Evolutionary conservation across 306 rosid species (phyloP).

Genomic region (Styphnolobium japonicum): DNA sequence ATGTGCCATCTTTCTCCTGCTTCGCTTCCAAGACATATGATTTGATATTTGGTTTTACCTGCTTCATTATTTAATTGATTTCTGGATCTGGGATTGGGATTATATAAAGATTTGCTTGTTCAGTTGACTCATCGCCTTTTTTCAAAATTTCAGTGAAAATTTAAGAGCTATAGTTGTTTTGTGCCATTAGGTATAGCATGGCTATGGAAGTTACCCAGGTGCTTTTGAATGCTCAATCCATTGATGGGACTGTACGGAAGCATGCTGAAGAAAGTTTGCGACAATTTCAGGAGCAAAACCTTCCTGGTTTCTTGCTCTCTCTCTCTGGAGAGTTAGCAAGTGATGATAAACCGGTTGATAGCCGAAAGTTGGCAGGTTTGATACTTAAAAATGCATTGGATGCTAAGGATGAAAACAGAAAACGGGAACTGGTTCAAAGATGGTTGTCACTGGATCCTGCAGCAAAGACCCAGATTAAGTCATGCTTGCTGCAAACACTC

Average conservation of each 20-base stretch:
- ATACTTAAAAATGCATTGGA: constrained; percentile 88
- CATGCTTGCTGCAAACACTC: constrained; percentile 70
- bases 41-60: not conserved
- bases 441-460: constrained; percentile 71
- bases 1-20: not conserved
- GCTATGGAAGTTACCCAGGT: constrained; percentile 86
- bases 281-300: constrained; percentile 94
- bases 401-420: constrained; percentile 83
- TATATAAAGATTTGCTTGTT: not conserved
- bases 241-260: constrained; percentile 72
- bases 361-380: constrained; percentile 89
- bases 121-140: not conserved
- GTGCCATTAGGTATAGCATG: constrained; percentile 37
- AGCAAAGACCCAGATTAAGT: constrained; percentile 67
- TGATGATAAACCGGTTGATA: constrained; percentile 83
- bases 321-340: constrained; percentile 75
- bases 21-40: not conserved
- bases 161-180: constrained; percentile 22
- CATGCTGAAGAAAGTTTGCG: constrained; percentile 81
- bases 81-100: constrained; percentile 14
- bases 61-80: not conserved
- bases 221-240: constrained; percentile 82
- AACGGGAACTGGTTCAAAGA: constrained; percentile 74
- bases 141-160: not conserved
- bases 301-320: constrained; percentile 74